A percentile compares a stretch with the other conserved stretches of the same genome.
These are phyloP conservation scores for Suillus decipiens DNA, from an alignment of 768 basidiomycete genomes.

Conservation along the genomic window DNA sequence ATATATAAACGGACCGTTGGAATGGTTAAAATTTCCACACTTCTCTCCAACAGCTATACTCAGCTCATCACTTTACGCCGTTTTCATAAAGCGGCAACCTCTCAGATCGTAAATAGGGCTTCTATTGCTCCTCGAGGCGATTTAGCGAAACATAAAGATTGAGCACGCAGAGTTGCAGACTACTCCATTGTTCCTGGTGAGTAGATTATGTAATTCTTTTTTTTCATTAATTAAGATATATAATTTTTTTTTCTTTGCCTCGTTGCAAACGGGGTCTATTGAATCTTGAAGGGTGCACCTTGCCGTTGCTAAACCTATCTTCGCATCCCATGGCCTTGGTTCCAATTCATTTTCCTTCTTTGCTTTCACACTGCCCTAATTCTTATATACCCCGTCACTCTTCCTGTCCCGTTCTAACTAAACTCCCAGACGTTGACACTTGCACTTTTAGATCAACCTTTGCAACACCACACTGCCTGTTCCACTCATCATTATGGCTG, in stretches of 20 bases:
- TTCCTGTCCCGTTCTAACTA: conserved; percentile 7
- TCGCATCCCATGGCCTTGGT: conserved; percentile 12
- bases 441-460: conserved; percentile 4
- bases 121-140: conserved; percentile 35
- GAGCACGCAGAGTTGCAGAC: conserved; percentile 1
- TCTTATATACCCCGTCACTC: conserved; percentile 12
- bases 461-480: conserved; percentile 21
- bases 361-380: conserved; percentile 5
- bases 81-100: conserved; percentile 25
- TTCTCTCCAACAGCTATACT: neutral
- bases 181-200: conserved; percentile 9
- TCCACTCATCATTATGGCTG: conserved; percentile 25
- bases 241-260: conserved; percentile 12
- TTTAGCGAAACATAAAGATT: conserved; percentile 31
- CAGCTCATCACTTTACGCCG: neutral
- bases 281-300: conserved; percentile 10
- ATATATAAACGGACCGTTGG: conserved; percentile 27
- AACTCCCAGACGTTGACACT: conserved; percentile 3
- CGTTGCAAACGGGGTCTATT: conserved; percentile 20
- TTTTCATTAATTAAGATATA: conserved; percentile 1
- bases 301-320: conserved; percentile 12
- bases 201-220: conserved; percentile 16
- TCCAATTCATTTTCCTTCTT: conserved; percentile 10
- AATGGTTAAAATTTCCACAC: neutral
- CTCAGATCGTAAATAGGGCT: conserved; percentile 16